Base-by-base conservation (phyloP, 805 yeast species). In the Candida wancherniae region DNA sequence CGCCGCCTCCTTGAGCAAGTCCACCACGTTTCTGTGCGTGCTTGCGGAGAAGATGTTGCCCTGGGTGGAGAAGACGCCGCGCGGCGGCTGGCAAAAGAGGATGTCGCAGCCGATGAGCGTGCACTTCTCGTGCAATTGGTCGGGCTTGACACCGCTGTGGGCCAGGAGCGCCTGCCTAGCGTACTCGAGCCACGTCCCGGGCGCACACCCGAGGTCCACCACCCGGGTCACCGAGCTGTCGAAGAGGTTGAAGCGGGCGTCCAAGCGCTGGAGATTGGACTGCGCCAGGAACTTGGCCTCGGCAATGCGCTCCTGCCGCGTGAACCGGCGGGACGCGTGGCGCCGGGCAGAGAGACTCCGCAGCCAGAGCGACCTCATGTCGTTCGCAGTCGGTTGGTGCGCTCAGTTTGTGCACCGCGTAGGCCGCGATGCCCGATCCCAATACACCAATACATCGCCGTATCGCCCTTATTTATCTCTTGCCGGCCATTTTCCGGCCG, bases 51-150 rank as follows among this genome's bases (percentile, higher is more conserved):
- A 63, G n/a, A 90, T 81, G 50, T 88, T 85, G 1, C 95, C 97
- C 51, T 92, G 97, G 31, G 88, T 69, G 0, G 88, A 61, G 6
- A 81, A 71, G 0, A 81, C 84, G 1, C 97, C 96, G 3, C 51
- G 48, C 0, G 96, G 95, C 0, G 97, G 96, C 11, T 71, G 67
- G 31, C 79, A 73, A 6, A 84, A 81, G 13, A 90, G 64, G 19
- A 92, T 67, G 57, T 92, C 71, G 33, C 61, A 48, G 17, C 69
- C 70, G 15, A 63, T 28, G 4, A 65, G 42, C 21, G 56, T 55
- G 41, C 69, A 63, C 21, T 50, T 57, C 15, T 41, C 31, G 28
- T 50, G 34, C 28, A 61, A 50, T 7, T 54, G 36, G 7, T 48
- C 54, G 11, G 50, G 57, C 4, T 47, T 51, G 5, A 61, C 17